Percentiles rank a stretch among this genome's conserved stretches.
These are phyloP conservation scores for Trametes sanguinea DNA, from an alignment of 768 basidiomycete species.

Conservation along the genomic window DNA sequence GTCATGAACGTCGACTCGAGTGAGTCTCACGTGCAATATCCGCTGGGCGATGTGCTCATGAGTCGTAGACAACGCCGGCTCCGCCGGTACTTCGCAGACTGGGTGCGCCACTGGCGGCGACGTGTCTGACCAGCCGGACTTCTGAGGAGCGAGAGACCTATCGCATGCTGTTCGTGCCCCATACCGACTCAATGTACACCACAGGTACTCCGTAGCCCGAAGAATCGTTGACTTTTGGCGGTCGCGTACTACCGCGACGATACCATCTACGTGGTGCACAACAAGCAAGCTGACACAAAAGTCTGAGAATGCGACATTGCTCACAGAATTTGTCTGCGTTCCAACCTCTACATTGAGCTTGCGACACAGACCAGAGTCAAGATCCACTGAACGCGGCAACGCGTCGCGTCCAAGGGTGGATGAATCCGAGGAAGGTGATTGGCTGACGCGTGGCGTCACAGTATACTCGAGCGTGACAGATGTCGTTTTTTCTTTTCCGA, in stretches of 20 bases:
- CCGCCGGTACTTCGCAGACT: slow-evolving; percentile 25
- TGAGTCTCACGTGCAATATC: slow-evolving; percentile 18
- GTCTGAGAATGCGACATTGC: too few species aligned
- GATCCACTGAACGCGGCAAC: neutral
- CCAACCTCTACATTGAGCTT: too few species aligned
- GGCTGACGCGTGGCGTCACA: slow-evolving; percentile 13
- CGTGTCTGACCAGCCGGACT: neutral
- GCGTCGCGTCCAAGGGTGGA: too few species aligned
- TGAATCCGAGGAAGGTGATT: slow-evolving; percentile 3
- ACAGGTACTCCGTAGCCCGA: too few species aligned
- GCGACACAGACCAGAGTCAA: too few species aligned
- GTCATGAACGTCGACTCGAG: slow-evolving; percentile 33
- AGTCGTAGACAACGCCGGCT: slow-evolving; percentile 30
- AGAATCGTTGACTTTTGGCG: too few species aligned
- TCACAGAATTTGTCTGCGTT: too few species aligned
- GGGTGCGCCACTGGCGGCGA: slow-evolving; percentile 31
- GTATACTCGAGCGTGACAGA: slow-evolving; percentile 1
- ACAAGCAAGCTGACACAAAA: too few species aligned
- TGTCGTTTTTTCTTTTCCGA: slow-evolving; percentile 5
- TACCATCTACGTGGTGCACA: too few species aligned
- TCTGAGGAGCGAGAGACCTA: neutral
- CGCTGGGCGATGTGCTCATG: neutral
- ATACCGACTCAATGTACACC: too few species aligned
- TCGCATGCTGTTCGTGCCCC: too few species aligned
- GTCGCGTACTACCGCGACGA: too few species aligned